A percentile compares a stretch with the other conserved stretches of the same genome.
These are phyloP conservation scores for Pterocarpus macrocarpus DNA, from an alignment of 306 rosid species.

Conservation along the genomic window DNA sequence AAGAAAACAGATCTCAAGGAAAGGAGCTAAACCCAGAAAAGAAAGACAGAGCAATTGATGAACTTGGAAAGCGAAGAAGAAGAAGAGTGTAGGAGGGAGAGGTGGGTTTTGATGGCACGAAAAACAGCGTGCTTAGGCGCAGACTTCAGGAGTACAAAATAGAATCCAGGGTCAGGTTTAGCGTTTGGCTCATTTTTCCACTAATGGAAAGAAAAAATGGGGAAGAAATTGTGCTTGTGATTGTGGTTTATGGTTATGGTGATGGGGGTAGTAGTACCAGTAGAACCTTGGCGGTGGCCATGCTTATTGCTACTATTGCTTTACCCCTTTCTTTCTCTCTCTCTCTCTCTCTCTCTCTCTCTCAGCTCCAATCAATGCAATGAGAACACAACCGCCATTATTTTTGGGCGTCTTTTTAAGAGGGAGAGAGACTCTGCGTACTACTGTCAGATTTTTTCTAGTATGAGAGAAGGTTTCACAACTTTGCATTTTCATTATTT, in stretches of 20 bases:
- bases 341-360: constrained; percentile 35
- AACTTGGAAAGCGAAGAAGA: constrained; percentile 22
- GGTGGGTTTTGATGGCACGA: background rate
- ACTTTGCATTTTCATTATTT: constrained; percentile 15
- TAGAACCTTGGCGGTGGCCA: constrained; percentile 47
- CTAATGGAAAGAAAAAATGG: constrained; percentile 55
- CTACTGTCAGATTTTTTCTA: constrained; percentile 60
- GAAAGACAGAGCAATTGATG: constrained; percentile 19
- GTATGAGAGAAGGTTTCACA: constrained; percentile 45
- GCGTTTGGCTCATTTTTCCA: constrained; percentile 51
- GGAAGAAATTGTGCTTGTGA: constrained; percentile 31
- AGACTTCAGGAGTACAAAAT: constrained; percentile 10
- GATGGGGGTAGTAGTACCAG: background rate
- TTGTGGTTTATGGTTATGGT: constrained; percentile 37
- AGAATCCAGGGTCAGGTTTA: constrained; percentile 27
- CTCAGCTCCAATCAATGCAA: constrained; percentile 62
- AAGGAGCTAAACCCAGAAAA: constrained; percentile 39
- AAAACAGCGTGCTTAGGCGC: background rate
- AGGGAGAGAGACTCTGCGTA: constrained; percentile 50
- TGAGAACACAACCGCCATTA: constrained; percentile 80
- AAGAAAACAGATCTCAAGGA: constrained; percentile 62
- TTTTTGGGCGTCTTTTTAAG: constrained; percentile 69
- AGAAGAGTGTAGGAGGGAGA: background rate
- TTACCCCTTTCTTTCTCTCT: constrained; percentile 44
- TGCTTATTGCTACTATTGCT: constrained; percentile 58